Evolutionary conservation across 352 stramenopile genomes (phyloP), one percentile per base, ranked within the genome.

Genomic region (Phytophthora niederhauseri): DNA sequence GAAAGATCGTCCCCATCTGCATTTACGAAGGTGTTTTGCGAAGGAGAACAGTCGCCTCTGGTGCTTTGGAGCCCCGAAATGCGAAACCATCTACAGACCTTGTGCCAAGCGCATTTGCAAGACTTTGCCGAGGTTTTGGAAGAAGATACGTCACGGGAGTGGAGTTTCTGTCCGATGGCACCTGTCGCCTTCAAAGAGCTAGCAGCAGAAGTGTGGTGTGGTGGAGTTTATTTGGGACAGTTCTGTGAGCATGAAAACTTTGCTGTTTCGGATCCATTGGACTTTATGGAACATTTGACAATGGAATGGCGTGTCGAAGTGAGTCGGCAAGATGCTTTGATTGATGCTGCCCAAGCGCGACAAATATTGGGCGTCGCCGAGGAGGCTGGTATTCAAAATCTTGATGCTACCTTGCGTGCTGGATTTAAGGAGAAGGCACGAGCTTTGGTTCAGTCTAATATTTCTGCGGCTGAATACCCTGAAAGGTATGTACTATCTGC

Each of bases 31-130:
- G 73, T 98, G 6, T 98, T 98, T 58, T 90, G 78, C 30, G 85
- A 91, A 17, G 81, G 95, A 31, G 81, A 89, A 19, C 75, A 91
- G 52, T 98, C 94, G 1, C 93, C 96, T 19, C 82, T 97, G 48
- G 94, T 99, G 4, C 96, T 99, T 70, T 99, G 97, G 97, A 97
- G 81, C 64, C 64, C 78, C n/a, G 78, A 92, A 0, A 99, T 99
- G 97, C 83, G 94, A 9, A 82, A 85, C 19, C 85, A 97, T 59
- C 68, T 99, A 2, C 88, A 97, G 26, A 79, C 91, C 11, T 87
- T 92, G 77, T 95, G 97, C 36, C 54, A 89, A 0, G 83, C 93
- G 12, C 97, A 99, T 77, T 68, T 99, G n/a, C 81, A 92, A 48
- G 95, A 98, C 70, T 98, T 97, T 79, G 75, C 94, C 12, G 84